Conservation (phyloP, 305 asterid species). For the Fraxinus xanthoxyloides region DNA sequence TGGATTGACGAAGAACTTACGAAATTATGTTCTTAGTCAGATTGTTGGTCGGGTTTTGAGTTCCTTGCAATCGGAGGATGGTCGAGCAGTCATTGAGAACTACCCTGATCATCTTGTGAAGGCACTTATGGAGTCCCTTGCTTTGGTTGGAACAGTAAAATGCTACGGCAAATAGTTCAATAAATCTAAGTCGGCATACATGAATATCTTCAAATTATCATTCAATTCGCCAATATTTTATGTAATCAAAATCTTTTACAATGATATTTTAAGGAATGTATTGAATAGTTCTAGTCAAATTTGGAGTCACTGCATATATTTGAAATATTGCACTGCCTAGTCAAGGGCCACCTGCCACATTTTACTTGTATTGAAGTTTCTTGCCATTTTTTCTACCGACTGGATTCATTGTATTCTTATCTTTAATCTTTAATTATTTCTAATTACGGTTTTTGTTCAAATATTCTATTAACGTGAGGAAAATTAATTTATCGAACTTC, state of each 20-base stretch:
- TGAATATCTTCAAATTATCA: neutral
- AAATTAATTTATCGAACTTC: too few species aligned
- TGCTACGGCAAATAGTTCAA: slow-evolving; percentile 24
- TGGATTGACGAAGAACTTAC: neutral
- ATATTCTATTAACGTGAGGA: too few species aligned
- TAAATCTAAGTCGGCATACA: neutral
- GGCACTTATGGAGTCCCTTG: slow-evolving; percentile 61
- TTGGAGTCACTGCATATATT: neutral
- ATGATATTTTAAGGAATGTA: neutral
- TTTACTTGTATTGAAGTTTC: neutral
- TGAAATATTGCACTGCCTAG: neutral
- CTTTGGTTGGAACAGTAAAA: slow-evolving; percentile 82
- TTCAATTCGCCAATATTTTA: neutral
- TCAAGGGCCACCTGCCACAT: neutral
- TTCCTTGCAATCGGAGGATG: slow-evolving; percentile 48
- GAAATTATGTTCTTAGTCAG: slow-evolving; percentile 28
- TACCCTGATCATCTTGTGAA: slow-evolving; percentile 63
- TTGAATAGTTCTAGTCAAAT: neutral
- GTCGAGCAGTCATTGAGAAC: slow-evolving; percentile 55
- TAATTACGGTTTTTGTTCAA: neutral
- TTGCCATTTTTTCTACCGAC: neutral
- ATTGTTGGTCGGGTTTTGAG: slow-evolving; percentile 68
- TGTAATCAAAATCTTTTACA: neutral
- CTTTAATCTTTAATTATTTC: neutral
- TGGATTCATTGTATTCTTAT: neutral